phyloP scores from a whole-genome alignment of 2,329 filamentous ascomycete genomes.

The Dactylellina drechsleri region DNA sequence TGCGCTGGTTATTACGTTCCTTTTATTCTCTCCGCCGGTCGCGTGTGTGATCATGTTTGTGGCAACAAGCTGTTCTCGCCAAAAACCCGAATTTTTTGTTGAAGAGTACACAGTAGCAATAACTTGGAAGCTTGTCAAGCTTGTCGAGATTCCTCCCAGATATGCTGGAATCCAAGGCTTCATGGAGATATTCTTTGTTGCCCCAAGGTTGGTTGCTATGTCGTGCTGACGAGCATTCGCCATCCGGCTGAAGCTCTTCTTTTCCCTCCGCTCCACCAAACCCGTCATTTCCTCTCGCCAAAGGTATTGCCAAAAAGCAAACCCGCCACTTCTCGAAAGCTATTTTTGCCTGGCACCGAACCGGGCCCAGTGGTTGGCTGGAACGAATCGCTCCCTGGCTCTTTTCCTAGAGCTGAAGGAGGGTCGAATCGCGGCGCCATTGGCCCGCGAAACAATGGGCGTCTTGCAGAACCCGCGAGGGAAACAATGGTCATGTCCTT shows the following conservation, averaged over 20 bases:
- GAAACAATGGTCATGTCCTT: constrained; percentile 15
- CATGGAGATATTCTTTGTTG: not conserved
- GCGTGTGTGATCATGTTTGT: constrained; percentile 4
- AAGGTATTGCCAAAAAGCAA: constrained; percentile 25
- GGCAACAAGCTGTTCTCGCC: too few species aligned
- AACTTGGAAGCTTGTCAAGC: too few species aligned
- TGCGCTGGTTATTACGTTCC: constrained; percentile 43
- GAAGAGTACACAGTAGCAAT: too few species aligned
- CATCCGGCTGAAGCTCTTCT: not conserved
- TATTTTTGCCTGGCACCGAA: constrained; percentile 55
- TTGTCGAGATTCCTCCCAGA: not conserved
- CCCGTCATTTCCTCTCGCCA: constrained; percentile 28
- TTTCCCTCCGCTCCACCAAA: not conserved
- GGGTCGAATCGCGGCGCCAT: constrained; percentile 40
- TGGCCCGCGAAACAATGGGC: constrained; percentile 37
- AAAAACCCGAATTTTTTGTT: not conserved
- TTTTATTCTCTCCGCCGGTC: not conserved
- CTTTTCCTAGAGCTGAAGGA: constrained; percentile 26
- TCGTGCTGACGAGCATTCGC: constrained; percentile 1
- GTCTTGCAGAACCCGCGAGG: constrained; percentile 35
- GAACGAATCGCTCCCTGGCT: constrained; percentile 42
- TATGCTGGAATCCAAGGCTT: not conserved
- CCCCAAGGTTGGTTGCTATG: constrained; percentile 6
- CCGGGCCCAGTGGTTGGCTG: constrained; percentile 47
- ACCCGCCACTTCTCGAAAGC: constrained; percentile 7